Conservation (phyloP, 2,329 filamentous ascomycete genomes). For the Hirsutella minnesotensis region DNA sequence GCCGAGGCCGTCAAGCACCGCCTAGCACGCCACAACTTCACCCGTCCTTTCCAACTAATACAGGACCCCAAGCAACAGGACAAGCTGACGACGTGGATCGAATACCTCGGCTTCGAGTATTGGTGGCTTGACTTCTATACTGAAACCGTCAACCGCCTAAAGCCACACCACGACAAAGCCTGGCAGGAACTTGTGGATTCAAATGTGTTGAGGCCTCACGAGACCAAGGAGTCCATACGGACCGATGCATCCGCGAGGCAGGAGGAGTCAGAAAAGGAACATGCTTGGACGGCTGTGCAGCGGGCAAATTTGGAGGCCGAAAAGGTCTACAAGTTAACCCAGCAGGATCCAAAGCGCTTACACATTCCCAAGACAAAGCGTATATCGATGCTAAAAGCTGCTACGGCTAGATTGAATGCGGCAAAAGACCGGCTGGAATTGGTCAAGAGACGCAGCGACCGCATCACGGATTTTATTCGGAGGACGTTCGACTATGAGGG, state of each 20-base stretch:
- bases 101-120: constrained; percentile 20
- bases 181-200: constrained; percentile 19
- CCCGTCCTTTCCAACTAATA: constrained; percentile 15
- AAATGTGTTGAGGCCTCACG: constrained; percentile 12
- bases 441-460: background rate
- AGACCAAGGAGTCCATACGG: constrained; percentile 6
- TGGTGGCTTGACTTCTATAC: constrained; percentile 12
- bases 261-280: constrained; percentile 1
- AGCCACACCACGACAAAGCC: constrained; percentile 14
- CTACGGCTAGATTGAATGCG: background rate
- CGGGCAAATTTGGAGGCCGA: constrained; percentile 1
- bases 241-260: background rate
- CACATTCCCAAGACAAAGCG: constrained; percentile 4
- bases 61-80: constrained; percentile 16
- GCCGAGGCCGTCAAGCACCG: constrained; percentile 11
- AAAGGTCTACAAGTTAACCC: constrained; percentile 2
- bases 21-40: constrained; percentile 16
- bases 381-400: constrained; percentile 1
- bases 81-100: constrained; percentile 22
- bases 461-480: constrained; percentile 3
- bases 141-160: constrained; percentile 7
- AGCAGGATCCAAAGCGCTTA: constrained; percentile 1
- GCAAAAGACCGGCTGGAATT: background rate
- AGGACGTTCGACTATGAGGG: constrained; percentile 1
- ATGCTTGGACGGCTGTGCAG: background rate